phyloP scores from a whole-genome alignment of 306 rosid genomes.

The Vigna angularis region DNA sequence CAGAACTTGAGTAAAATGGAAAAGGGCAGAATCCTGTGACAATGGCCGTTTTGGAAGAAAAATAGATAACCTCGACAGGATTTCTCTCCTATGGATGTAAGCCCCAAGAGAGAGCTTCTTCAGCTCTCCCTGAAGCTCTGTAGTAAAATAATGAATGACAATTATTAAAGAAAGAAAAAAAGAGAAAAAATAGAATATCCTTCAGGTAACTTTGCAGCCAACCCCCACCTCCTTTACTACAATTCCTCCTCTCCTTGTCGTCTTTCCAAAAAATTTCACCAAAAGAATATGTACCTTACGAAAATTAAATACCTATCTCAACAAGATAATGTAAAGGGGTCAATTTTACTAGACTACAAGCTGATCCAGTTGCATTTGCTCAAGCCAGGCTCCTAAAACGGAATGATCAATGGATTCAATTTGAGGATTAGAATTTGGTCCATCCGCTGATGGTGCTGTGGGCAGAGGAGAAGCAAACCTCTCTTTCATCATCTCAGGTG shows the following conservation, averaged over 20 bases:
- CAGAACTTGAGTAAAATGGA: neutral
- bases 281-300: conserved; percentile 55
- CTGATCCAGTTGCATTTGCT: conserved; percentile 86
- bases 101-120: conserved; percentile 43
- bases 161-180: conserved; percentile 6
- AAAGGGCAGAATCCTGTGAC: conserved; percentile 39
- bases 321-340: conserved; percentile 48
- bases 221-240: neutral
- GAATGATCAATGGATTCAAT: conserved; percentile 71
- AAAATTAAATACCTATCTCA: conserved; percentile 55
- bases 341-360: conserved; percentile 62
- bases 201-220: conserved; percentile 27
- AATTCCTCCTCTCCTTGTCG: conserved; percentile 42
- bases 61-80: conserved; percentile 54
- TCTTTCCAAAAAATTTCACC: conserved; percentile 44
- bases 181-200: conserved; percentile 43
- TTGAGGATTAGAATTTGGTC: conserved; percentile 63
- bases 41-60: conserved; percentile 41
- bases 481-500: conserved; percentile 76
- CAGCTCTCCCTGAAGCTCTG: conserved; percentile 46
- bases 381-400: conserved; percentile 86
- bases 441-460: conserved; percentile 63
- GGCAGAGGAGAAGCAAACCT: conserved; percentile 56
- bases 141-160: conserved; percentile 55
- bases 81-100: conserved; percentile 37